Conservation (phyloP, 2,329 filamentous ascomycete genomes). For the Calonectria pauciramosa region DNA sequence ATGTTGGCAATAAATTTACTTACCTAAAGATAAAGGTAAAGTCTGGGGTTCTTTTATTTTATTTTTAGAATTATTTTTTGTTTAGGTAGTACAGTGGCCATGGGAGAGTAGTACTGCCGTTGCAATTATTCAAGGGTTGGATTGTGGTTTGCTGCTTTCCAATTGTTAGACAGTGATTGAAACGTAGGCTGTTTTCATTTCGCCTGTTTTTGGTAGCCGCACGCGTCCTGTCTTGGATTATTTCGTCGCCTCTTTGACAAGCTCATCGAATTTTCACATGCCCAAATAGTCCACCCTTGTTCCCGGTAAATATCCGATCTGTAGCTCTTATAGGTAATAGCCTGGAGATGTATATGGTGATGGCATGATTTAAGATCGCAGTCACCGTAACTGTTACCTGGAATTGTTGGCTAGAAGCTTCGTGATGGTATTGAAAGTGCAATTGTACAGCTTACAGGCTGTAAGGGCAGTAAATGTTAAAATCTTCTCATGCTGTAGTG, state of each 20-base stretch:
- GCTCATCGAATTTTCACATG: neutral
- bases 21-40: no score
- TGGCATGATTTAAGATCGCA: no score
- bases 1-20: neutral
- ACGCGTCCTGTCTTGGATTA: neutral
- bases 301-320: constrained; percentile 17
- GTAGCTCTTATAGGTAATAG: no score
- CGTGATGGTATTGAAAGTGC: no score
- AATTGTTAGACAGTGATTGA: neutral
- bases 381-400: no score
- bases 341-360: no score
- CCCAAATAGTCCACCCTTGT: neutral
- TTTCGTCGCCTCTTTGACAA: neutral
- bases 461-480: no score
- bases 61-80: neutral
- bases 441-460: no score
- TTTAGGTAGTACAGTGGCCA: neutral
- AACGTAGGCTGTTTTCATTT: neutral
- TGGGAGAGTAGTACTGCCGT: neutral
- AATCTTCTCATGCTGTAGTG: no score
- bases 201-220: neutral
- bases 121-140: neutral
- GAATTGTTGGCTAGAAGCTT: no score
- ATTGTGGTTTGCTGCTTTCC: neutral
- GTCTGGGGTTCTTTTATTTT: neutral